Conservation (phyloP, 345 rosid species). For the Sonneratia caseolaris region DNA sequence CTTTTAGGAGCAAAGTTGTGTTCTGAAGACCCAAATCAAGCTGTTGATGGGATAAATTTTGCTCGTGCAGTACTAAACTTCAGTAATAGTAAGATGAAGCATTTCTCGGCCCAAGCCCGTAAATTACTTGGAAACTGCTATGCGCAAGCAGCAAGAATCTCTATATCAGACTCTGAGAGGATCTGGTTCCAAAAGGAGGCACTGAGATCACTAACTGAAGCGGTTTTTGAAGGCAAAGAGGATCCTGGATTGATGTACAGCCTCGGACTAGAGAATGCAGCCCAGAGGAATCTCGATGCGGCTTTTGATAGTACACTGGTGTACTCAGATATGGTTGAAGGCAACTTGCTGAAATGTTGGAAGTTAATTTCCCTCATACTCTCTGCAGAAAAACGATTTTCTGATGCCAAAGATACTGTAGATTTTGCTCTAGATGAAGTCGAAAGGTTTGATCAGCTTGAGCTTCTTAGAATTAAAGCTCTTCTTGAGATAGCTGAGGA, state of each 20-base stretch:
- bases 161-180: slow-evolving; percentile 64
- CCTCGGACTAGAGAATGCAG: slow-evolving; percentile 66
- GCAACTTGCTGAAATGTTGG: slow-evolving; percentile 62
- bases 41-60: slow-evolving; percentile 54
- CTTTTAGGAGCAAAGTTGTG: slow-evolving; percentile 77
- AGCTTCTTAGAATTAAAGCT: slow-evolving; percentile 73
- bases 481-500: slow-evolving; percentile 72
- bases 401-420: slow-evolving; percentile 65
- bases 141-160: slow-evolving; percentile 69
- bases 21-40: slow-evolving; percentile 53
- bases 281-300: slow-evolving; percentile 68
- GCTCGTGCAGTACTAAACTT: slow-evolving; percentile 39
- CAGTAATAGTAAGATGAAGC: slow-evolving; percentile 27
- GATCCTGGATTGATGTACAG: slow-evolving; percentile 49
- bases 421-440: slow-evolving; percentile 73
- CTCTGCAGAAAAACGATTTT: slow-evolving; percentile 59
- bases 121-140: slow-evolving; percentile 78
- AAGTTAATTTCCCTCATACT: slow-evolving; percentile 58
- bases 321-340: slow-evolving; percentile 44
- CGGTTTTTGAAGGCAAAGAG: slow-evolving; percentile 34
- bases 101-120: slow-evolving; percentile 50
- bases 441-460: slow-evolving; percentile 50
- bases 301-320: slow-evolving; percentile 60
- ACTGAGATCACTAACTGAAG: slow-evolving; percentile 46
- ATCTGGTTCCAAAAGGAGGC: slow-evolving; percentile 46